Conservation (phyloP, 2,329 filamentous ascomycete species). For the Sporothrix euskadiensis region DNA sequence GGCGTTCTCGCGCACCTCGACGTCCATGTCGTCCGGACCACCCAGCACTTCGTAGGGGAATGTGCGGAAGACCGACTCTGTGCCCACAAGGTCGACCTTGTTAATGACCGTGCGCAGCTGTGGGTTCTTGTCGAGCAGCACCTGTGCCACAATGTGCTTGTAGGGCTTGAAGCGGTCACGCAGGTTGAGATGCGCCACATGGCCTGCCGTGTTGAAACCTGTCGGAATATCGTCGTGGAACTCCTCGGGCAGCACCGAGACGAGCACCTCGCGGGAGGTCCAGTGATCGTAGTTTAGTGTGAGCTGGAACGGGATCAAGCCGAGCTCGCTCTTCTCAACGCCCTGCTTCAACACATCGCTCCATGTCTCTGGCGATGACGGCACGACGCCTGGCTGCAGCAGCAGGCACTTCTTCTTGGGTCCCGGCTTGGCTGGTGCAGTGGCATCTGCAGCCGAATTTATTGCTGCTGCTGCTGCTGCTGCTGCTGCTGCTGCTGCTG, state of each 20-base stretch:
- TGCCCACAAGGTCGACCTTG: conserved; percentile 86
- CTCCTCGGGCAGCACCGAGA: conserved; percentile 76
- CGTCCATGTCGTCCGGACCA: conserved; percentile 78
- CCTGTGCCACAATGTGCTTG: conserved; percentile 79
- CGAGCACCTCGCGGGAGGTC: conserved; percentile 86
- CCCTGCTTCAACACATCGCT: conserved; percentile 68
- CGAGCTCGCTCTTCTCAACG: conserved; percentile 66
- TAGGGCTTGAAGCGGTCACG: conserved; percentile 80
- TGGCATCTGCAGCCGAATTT: conserved; percentile 37
- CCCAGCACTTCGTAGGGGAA: conserved; percentile 89
- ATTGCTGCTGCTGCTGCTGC: conserved; percentile 38
- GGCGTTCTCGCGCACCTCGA: conserved; percentile 76
- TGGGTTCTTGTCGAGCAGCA: conserved; percentile 87
- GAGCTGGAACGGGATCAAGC: conserved; percentile 76
- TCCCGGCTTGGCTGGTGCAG: conserved; percentile 40
- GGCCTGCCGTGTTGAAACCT: conserved; percentile 85
- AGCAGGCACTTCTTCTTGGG: conserved; percentile 58
- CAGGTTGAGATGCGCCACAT: conserved; percentile 91
- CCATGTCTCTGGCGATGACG: conserved; percentile 70
- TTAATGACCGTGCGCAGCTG: conserved; percentile 87
- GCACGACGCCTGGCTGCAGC: conserved; percentile 57
- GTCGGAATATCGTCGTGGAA: conserved; percentile 77
- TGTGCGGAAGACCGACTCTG: conserved; percentile 82
- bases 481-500: conserved; percentile 37
- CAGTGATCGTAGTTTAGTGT: conserved; percentile 81